Base-by-base conservation (phyloP, 352 stramenopile genomes). In the Phytophthora pluvialis region DNA sequence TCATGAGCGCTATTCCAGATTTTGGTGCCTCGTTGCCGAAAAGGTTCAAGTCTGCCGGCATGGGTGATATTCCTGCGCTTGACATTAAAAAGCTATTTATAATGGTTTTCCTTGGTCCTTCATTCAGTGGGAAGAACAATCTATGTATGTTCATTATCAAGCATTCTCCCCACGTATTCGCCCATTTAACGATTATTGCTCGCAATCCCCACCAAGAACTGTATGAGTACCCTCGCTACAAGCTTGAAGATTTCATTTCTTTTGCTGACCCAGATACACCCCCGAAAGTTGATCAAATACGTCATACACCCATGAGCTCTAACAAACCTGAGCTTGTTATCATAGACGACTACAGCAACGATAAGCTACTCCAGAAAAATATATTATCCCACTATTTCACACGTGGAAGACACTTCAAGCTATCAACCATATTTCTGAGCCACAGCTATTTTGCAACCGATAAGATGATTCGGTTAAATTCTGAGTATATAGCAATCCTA, bases 321-420 rank as follows among this genome's bases (percentile, higher is more conserved):
- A 64, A 51, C 8, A 60, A 70, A 36, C 47, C 53, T 26, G 55
- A 71, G 32, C 28, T 70, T 9, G 53, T 70, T 0, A 56, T 70
- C 28, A 70, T 65, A 13, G 54, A 65, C 38, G 62, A 70, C 3
- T 70, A 65, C 11, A 51, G 25, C 9, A 70, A 70, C 29, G 62
- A 65, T 51, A 15, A 31, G 5, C 15, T 44, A 4, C 47, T 70
- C 1, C 62, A 60, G 10, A 60, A 60, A 10, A 40, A 60, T 25
- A 0, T 60, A 0, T 51, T 50, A 11, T 51, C 39, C 1, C 52
- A 60, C 18, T 60, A 44, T 13, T 43, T 50, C 6, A 60, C 52
- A 2, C 3, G 52, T 0, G 52, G 52, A 3, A 8, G 52, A 15
- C 52, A 60, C 25, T 50, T 50, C 13, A 60, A 60, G 16, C 7